A percentile compares a stretch with the other conserved stretches of the same genome.
These are phyloP conservation scores for Pseudocercospora vitis DNA, from an alignment of 2,329 filamentous ascomycete genomes.

Conservation along the genomic window DNA sequence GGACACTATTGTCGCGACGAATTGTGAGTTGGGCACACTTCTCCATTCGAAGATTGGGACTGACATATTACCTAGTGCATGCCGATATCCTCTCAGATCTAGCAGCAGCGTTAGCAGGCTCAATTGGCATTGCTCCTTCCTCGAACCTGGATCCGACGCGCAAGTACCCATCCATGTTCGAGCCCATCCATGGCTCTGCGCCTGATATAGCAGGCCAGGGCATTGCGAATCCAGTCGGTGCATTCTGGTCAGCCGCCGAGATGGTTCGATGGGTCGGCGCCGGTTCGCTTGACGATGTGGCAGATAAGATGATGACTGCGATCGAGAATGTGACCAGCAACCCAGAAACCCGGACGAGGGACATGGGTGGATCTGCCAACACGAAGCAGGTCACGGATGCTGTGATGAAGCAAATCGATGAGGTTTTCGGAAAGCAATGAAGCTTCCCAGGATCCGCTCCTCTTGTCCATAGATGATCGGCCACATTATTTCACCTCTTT, in stretches of 20 bases:
- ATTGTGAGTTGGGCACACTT: conserved; percentile 44
- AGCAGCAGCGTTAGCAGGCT: conserved; percentile 67
- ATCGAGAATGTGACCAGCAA: conserved; percentile 61
- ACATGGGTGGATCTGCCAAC: conserved; percentile 59
- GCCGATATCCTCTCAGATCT: conserved; percentile 61
- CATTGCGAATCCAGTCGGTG: conserved; percentile 63
- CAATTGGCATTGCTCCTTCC: conserved; percentile 71
- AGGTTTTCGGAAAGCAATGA: conserved; percentile 38
- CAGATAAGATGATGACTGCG: conserved; percentile 57
- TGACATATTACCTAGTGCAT: conserved; percentile 30
- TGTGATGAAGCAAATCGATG: conserved; percentile 54
- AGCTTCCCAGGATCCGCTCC: neutral
- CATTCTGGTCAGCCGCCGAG: conserved; percentile 69
- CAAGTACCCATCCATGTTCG: conserved; percentile 61
- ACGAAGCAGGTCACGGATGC: conserved; percentile 62
- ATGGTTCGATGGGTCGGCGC: conserved; percentile 65
- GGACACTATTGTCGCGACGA: conserved; percentile 52
- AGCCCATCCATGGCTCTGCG: conserved; percentile 54
- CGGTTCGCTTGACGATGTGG: conserved; percentile 52
- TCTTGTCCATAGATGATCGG: neutral
- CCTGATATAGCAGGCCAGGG: conserved; percentile 63
- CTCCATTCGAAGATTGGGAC: neutral
- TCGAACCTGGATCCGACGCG: conserved; percentile 67
- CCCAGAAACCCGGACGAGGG: conserved; percentile 54
- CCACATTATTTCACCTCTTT: neutral